These are phyloP conservation scores for Phoenix roebelenii DNA, from an alignment of 176 grass and related monocot genomes.

Conservation along the genomic window DNA sequence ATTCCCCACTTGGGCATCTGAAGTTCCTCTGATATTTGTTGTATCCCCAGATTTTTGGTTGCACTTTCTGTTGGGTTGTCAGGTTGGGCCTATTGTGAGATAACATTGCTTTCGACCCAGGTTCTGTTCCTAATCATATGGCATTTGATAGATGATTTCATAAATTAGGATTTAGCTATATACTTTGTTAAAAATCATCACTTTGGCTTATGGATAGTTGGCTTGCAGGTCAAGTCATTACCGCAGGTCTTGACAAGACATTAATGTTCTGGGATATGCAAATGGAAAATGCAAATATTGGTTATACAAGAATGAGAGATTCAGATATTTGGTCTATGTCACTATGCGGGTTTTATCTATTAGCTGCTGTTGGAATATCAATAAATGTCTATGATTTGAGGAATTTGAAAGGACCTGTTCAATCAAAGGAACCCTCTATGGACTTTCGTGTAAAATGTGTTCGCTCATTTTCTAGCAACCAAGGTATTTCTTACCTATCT, in stretches of 20 bases:
- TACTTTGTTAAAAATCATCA: too few species aligned
- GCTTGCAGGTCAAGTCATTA: constrained; percentile 49
- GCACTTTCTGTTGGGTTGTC: too few species aligned
- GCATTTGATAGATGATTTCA: too few species aligned
- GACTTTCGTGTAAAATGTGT: constrained; percentile 39
- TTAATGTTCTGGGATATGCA: constrained; percentile 48
- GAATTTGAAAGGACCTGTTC: constrained; percentile 38
- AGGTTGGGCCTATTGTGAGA: too few species aligned
- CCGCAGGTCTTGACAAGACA: constrained; percentile 46
- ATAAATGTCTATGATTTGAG: constrained; percentile 50
- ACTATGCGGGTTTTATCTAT: constrained; percentile 43
- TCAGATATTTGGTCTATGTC: constrained; percentile 54
- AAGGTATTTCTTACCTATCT: constrained; percentile 28
- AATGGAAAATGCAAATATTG: constrained; percentile 21
- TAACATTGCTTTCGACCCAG: too few species aligned
- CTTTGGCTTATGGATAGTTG: background rate
- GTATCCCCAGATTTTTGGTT: too few species aligned
- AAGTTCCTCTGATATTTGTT: too few species aligned
- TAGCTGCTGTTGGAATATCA: constrained; percentile 35
- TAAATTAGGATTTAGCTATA: too few species aligned
- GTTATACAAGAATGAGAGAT: constrained; percentile 12
- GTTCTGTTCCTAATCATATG: too few species aligned
- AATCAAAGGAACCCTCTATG: constrained; percentile 33
- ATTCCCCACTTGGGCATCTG: too few species aligned
- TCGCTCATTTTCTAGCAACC: constrained; percentile 37